A percentile compares a stretch with the other conserved stretches of the same genome.
phyloP scores from a whole-genome alignment of 75 land plant species.

The Pinus tabuliformis region DNA sequence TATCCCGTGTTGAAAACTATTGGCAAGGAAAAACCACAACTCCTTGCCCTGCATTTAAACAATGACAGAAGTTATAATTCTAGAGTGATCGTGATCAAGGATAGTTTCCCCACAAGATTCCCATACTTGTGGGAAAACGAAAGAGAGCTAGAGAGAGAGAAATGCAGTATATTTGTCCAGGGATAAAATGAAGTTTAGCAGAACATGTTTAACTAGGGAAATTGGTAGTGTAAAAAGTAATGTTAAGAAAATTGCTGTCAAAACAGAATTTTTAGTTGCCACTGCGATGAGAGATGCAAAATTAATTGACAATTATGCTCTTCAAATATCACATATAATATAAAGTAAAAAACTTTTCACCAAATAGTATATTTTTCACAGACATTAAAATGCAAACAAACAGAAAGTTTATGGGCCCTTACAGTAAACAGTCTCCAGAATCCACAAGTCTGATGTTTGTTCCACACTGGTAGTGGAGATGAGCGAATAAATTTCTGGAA shows the following conservation, averaged over 20 bases:
- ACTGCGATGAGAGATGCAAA: not conserved
- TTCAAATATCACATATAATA: not conserved
- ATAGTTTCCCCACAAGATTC: not conserved
- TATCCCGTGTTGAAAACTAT: not conserved
- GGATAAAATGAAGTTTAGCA: no score
- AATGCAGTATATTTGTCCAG: not conserved
- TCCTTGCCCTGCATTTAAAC: not conserved
- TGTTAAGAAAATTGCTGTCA: not conserved
- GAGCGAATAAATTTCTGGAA: constrained; percentile 78
- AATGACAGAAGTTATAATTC: no score
- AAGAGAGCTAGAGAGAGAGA: not conserved
- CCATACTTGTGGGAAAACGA: not conserved
- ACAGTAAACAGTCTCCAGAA: constrained; percentile 99
- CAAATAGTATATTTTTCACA: not conserved
- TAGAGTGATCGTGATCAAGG: not conserved
- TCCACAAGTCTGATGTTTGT: constrained; percentile 80
- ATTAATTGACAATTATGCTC: not conserved
- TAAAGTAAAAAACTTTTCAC: not conserved
- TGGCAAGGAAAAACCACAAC: not conserved
- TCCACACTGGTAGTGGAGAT: constrained; percentile 83
- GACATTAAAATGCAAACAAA: not conserved
- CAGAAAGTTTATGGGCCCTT: constrained; percentile 12
- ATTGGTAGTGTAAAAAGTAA: not conserved
- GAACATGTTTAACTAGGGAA: not conserved
- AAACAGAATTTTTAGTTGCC: not conserved